phyloP scores from a whole-genome alignment of 495 filamentous ascomycete genomes.

The Aspergillus indologenus region DNA sequence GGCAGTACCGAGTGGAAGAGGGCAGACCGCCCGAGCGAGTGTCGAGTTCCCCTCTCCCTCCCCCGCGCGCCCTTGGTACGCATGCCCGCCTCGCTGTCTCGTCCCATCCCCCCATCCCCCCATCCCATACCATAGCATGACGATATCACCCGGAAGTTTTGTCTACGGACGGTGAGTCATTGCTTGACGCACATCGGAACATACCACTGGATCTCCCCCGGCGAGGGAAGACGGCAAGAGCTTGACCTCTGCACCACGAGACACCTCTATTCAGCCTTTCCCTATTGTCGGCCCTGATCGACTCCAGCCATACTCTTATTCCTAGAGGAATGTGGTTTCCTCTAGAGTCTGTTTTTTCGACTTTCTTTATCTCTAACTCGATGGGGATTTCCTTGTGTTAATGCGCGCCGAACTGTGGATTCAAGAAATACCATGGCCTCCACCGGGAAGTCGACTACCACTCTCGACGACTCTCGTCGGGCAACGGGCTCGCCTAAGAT shows the following conservation, averaged over 20 bases:
- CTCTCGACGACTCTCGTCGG: conserved; percentile 44
- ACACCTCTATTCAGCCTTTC: neutral
- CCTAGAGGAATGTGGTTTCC: conserved; percentile 45
- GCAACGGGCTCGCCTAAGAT: conserved; percentile 57
- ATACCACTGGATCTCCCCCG: neutral
- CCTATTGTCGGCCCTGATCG: conserved; percentile 16
- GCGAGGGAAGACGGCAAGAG: neutral
- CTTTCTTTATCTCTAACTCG: conserved; percentile 34
- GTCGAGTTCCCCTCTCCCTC: conserved; percentile 6
- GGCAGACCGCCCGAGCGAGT: conserved; percentile 6
- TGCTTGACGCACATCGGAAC: conserved; percentile 7
- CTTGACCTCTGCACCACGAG: conserved; percentile 2
- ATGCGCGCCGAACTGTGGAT: conserved; percentile 34
- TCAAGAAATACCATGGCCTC: conserved; percentile 41
- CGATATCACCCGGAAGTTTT: conserved; percentile 7
- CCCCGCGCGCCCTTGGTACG: conserved; percentile 21
- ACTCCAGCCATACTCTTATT: conserved; percentile 14
- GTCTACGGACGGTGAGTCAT: conserved; percentile 12
- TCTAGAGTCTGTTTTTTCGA: conserved; percentile 31
- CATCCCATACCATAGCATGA: conserved; percentile 21
- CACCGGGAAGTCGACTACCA: conserved; percentile 33
- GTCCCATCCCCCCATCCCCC: conserved; percentile 7
- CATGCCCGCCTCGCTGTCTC: conserved; percentile 14
- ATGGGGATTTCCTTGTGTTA: conserved; percentile 43
- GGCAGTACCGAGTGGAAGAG: neutral